Percentiles rank a stretch among this genome's conserved stretches.
Evolutionary conservation across 164 flowering plant genomes (phyloP).

Genomic region (Nymphaea colorata): DNA sequence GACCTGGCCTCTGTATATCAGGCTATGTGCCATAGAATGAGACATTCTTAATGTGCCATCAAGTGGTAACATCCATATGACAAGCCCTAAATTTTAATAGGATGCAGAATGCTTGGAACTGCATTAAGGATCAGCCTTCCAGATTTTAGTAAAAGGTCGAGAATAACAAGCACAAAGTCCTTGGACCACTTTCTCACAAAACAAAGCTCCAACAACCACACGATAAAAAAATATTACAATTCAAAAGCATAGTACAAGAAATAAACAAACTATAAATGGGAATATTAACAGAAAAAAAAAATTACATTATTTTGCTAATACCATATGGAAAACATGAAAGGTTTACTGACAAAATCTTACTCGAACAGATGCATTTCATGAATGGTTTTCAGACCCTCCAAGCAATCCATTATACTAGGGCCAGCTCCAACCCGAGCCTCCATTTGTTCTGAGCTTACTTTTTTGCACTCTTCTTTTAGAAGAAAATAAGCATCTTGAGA

Average conservation of each 20-base stretch:
- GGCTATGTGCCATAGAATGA: neutral
- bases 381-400: conserved; percentile 59
- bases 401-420: conserved; percentile 57
- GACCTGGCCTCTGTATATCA: neutral
- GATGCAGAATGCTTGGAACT: neutral
- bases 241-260: no score
- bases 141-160: no score
- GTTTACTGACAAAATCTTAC: conserved; percentile 18
- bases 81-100: neutral
- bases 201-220: no score
- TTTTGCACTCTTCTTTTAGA: conserved; percentile 41
- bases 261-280: no score
- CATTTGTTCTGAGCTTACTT: conserved; percentile 31
- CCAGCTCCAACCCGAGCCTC: conserved; percentile 48
- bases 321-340: no score
- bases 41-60: neutral
- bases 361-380: conserved; percentile 68
- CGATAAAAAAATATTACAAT: no score
- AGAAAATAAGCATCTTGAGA: conserved; percentile 49
- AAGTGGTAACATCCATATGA: neutral
- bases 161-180: no score
- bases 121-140: neutral
- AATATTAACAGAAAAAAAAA: no score
- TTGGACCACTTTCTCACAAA: no score
- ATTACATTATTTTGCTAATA: no score